Base-by-base conservation (phyloP, 1,139 yeast species). In the Debaryomyces sp. region DNA sequence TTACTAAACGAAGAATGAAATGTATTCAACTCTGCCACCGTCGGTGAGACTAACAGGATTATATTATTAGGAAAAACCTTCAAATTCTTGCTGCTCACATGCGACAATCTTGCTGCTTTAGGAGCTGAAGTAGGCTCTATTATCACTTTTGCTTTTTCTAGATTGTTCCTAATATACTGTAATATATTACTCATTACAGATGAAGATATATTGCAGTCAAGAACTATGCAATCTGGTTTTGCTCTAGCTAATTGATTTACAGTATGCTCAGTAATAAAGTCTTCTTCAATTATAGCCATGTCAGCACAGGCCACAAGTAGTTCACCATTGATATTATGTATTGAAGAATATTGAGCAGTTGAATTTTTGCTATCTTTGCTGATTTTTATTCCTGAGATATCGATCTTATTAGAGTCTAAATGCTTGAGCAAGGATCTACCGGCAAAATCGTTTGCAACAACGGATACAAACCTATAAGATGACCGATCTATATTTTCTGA, bases 221-320 rank as follows among this genome's bases (percentile, higher is more conserved):
- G 60, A 3, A 87, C 73, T 3, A 88, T 76, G 38, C 73, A 65
- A 7, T 64, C 55, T 0, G 89, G 85, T 1, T 60, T 46, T 3
- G 68, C 57, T 13, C 58, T 38, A 0, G 50, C 50, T 2, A 83
- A 57, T 55, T 71, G 69, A 0, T 63, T 43, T 3, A 61, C 53
- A 2, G 87, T 72, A 52, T 77, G 78, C 0, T 64, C 63, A 0
- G 67, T 50, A 26, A 80, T 71, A 48, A 83, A 56, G 24, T 76
- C 70, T 13, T 56, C 51, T 55, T 87, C 89, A 15, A 86, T 71
- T 10, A 87, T 81, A 10, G 72, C 72, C 97, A 91, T 90, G 60
- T 89, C 96, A 4, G 96, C 94, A 62, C 91, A 84, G 0, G 96
- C 96, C 15, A 88, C 72, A 6, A 87, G 62, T 44, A 90, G 70